Conservation (phyloP, 2,329 filamentous ascomycete genomes). For the Dactylellina sp. region DNA sequence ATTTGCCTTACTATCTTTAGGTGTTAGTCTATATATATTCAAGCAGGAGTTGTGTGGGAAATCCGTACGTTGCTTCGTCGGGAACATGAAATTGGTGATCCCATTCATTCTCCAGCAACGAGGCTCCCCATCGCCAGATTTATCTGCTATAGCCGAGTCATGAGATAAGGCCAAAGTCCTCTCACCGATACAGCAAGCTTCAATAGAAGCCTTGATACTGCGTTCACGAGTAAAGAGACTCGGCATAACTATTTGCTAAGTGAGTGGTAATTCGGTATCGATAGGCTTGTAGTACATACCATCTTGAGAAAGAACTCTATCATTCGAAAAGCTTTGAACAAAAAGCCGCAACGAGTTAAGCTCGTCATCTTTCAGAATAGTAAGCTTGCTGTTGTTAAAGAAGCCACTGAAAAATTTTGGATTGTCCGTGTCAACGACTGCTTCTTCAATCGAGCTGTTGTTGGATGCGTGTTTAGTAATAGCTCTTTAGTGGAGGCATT, state of each 20-base stretch:
- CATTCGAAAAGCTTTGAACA: constrained; percentile 41
- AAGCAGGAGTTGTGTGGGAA: neutral
- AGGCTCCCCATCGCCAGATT: constrained; percentile 26
- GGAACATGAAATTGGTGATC: constrained; percentile 38
- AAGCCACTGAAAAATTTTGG: constrained; percentile 40
- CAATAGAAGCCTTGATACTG: constrained; percentile 42
- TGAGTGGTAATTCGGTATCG: neutral
- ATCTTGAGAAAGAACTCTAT: constrained; percentile 46
- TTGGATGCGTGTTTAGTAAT: neutral
- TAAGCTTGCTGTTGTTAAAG: constrained; percentile 46
- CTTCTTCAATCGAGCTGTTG: constrained; percentile 33
- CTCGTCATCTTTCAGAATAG: constrained; percentile 41
- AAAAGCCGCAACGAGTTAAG: constrained; percentile 38
- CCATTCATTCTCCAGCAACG: constrained; percentile 47
- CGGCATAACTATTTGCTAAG: constrained; percentile 19
- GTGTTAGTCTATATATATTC: neutral
- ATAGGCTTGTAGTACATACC: constrained; percentile 5
- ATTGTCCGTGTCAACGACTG: constrained; percentile 32
- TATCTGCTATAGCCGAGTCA: constrained; percentile 47
- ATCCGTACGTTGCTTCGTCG: constrained; percentile 41
- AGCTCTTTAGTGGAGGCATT: neutral
- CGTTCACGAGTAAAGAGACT: constrained; percentile 37
- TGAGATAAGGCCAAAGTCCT: constrained; percentile 35
- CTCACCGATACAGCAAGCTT: constrained; percentile 46
- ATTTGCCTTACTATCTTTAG: constrained; percentile 30